These are phyloP conservation scores for Phialophora macrospora DNA, from an alignment of 2,329 filamentous ascomycete species.

Conservation along the genomic window DNA sequence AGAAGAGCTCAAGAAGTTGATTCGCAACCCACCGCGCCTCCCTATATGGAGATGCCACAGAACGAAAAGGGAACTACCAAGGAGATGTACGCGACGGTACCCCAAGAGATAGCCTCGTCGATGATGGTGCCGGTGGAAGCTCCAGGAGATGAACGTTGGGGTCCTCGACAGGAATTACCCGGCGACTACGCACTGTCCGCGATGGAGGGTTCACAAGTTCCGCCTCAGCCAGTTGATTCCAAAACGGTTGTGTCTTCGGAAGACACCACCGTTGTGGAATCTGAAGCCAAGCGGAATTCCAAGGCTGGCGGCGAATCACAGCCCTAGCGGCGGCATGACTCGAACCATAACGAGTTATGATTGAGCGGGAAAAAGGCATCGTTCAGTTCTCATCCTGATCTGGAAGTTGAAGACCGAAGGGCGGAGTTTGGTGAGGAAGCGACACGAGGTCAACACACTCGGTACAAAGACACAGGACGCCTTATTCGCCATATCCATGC, in stretches of 20 bases:
- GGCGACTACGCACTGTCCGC: slow-evolving; percentile 13
- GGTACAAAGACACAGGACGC: background rate
- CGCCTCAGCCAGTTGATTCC: background rate
- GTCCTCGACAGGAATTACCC: slow-evolving; percentile 23
- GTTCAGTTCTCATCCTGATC: background rate
- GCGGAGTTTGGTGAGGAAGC: background rate
- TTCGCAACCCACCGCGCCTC: slow-evolving; percentile 13
- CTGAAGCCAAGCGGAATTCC: background rate
- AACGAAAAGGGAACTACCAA: slow-evolving; percentile 20
- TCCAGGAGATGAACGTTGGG: slow-evolving; percentile 23
- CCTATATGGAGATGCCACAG: slow-evolving; percentile 20
- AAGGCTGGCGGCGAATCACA: background rate
- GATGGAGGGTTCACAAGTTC: slow-evolving; percentile 6
- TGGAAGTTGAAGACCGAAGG: background rate
- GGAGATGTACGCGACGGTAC: slow-evolving; percentile 8
- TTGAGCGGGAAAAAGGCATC: background rate
- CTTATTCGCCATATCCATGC: background rate
- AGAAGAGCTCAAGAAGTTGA: slow-evolving; percentile 8
- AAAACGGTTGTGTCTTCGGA: slow-evolving; percentile 13
- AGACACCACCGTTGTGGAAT: slow-evolving; percentile 6
- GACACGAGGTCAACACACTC: background rate
- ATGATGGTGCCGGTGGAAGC: slow-evolving; percentile 24
- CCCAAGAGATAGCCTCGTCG: slow-evolving; percentile 13
- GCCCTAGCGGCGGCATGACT: background rate
- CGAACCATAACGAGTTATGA: background rate